A percentile compares a stretch with the other conserved stretches of the same genome.
Evolutionary conservation across 768 basidiomycete genomes (phyloP).

Genomic region (Leccinum pellstonianum): DNA sequence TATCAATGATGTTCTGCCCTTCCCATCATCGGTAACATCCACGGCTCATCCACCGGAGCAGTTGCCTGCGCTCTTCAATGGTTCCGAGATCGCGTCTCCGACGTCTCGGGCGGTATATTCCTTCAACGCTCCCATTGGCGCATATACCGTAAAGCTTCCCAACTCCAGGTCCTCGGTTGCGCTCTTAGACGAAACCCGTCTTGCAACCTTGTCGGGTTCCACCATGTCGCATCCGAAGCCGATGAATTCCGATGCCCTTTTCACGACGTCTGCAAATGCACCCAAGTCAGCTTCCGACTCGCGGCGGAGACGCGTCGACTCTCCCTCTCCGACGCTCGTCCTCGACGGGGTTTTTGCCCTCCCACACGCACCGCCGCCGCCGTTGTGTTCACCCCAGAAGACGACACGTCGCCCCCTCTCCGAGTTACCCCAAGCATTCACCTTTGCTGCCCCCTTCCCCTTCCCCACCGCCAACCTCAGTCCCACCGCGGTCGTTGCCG

Average conservation of each 20-base stretch:
- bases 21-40: neutral
- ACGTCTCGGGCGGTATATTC: neutral
- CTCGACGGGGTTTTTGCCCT: conserved; percentile 25
- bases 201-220: neutral
- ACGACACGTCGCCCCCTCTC: neutral
- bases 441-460: neutral
- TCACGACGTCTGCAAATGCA: neutral
- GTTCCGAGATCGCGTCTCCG: neutral
- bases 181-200: neutral
- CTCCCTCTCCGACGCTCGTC: conserved; percentile 20
- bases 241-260: neutral
- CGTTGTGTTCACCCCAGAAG: neutral
- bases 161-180: neutral
- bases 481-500: neutral
- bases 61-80: neutral
- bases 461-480: neutral
- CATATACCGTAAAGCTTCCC: conserved; percentile 22
- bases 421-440: neutral
- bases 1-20: no score
- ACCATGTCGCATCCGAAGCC: neutral
- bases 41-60: neutral
- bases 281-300: neutral
- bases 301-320: neutral
- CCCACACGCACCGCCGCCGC: neutral
- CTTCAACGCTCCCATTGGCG: conserved; percentile 1